These are phyloP conservation scores for Agaricus sinodeliciosus DNA, from an alignment of 768 basidiomycete genomes.

Conservation along the genomic window DNA sequence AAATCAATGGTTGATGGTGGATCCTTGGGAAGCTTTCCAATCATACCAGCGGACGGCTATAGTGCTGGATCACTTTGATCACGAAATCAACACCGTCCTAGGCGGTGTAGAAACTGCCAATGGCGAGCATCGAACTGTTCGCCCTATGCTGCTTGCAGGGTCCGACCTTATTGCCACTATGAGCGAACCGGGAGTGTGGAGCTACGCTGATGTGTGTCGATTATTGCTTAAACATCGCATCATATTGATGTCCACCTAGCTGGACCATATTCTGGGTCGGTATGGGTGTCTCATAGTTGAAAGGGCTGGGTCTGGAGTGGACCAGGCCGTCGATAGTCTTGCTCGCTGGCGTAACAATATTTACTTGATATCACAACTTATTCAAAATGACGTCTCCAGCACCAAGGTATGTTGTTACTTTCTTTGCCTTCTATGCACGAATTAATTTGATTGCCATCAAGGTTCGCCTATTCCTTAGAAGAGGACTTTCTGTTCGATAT, in stretches of 20 bases:
- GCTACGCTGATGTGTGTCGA: constrained; percentile 78
- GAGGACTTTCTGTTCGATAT: constrained; percentile 82
- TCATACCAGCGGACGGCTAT: constrained; percentile 94
- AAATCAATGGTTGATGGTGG: constrained; percentile 93
- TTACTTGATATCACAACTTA: constrained; percentile 87
- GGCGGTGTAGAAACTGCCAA: constrained; percentile 74
- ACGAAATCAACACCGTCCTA: constrained; percentile 81
- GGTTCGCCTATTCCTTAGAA: constrained; percentile 68
- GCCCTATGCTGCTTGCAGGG: constrained; percentile 94
- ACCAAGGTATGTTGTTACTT: constrained; percentile 57
- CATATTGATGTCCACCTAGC: constrained; percentile 34
- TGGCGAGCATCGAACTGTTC: constrained; percentile 68
- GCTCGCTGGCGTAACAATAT: constrained; percentile 80
- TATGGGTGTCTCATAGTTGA: constrained; percentile 96
- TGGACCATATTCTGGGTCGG: constrained; percentile 92
- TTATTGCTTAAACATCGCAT: constrained; percentile 6
- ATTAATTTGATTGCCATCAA: constrained; percentile 13
- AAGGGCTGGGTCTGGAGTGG: constrained; percentile 89
- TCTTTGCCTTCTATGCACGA: neutral
- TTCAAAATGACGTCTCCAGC: constrained; percentile 95
- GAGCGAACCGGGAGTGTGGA: constrained; percentile 98
- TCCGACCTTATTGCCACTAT: constrained; percentile 97
- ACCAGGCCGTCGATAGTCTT: constrained; percentile 69
- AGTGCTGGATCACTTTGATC: constrained; percentile 95
- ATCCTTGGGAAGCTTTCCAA: constrained; percentile 96